Base-by-base conservation (phyloP, 768 basidiomycete genomes). In the Pholiota microspora region DNA sequence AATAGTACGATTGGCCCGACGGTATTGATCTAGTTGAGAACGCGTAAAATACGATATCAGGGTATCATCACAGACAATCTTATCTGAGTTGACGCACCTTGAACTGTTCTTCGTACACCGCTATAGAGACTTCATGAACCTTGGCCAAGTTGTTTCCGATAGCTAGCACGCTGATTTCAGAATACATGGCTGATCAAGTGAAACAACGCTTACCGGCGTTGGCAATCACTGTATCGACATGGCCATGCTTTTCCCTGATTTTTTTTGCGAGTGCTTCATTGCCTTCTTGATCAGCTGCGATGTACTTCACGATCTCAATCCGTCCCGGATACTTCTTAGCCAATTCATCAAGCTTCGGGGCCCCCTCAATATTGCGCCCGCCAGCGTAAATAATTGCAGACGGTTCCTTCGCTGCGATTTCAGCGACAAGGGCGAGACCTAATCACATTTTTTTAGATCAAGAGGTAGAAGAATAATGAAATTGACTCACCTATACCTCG, bases 161-260 rank as follows among this genome's bases (percentile, higher is more conserved):
- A n/a, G n/a, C n/a, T n/a, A n/a, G n/a, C n/a, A n/a, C n/a, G n/a
- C n/a, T n/a, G n/a, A n/a, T n/a, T n/a, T n/a, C n/a, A n/a, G n/a
- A n/a, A n/a, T 6, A 6, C 3, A n/a, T 35, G 13, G 1, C n/a
- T 21, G 10, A 3, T 28, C 8, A 49, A n/a, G n/a, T 24, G 25
- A 18, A 23, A 23, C n/a, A 36, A 4, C n/a, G 25, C 23, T 12
- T 15, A 50, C 49, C 49, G 15, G 49, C 49, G 25, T 40, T 50
- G 23, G 49, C 49, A 36, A 50, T 50, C 8, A 50, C 49, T 18
- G 35, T 50, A 25, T 50, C 49, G 2, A 50, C 15, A 7, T 23
- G 23, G 3, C 49, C 49, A 15, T 40, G 15, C 7, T n/a, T 35
- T 16, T 23, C 49, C n/a, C 12, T 13, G 7, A 50, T 50, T 16